A percentile compares a stretch with the other conserved stretches of the same genome.
Evolutionary conservation across 1,284 basidiomycete genomes (phyloP).

Genomic region (Boletellus sp.): DNA sequence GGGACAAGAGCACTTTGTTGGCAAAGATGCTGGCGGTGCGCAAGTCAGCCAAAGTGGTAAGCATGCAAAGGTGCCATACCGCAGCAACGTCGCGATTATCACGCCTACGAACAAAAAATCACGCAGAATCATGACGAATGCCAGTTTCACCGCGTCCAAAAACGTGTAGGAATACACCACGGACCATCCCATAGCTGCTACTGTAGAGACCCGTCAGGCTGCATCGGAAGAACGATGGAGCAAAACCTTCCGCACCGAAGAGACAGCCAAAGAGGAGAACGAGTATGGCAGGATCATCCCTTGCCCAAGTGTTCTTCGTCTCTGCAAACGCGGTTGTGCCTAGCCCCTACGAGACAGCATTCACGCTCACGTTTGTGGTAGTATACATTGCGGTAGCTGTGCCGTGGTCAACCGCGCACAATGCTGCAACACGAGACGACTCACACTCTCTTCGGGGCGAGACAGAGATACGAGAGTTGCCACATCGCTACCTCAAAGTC

Average conservation of each 20-base stretch:
- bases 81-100: constrained; percentile 72
- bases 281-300: constrained; percentile 92
- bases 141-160: constrained; percentile 56
- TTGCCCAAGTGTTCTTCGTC: constrained; percentile 97
- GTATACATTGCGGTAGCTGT: constrained; percentile 84
- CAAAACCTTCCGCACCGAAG: constrained; percentile 45
- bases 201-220: constrained; percentile 36
- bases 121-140: constrained; percentile 79
- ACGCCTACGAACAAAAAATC: constrained; percentile 82
- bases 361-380: constrained; percentile 74
- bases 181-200: constrained; percentile 79
- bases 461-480: constrained; percentile 89
- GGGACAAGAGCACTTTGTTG: constrained; percentile 67
- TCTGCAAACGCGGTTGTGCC: constrained; percentile 44
- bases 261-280: constrained; percentile 79
- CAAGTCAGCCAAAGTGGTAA: neutral
- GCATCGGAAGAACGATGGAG: neutral
- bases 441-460: constrained; percentile 88
- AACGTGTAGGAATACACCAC: constrained; percentile 72
- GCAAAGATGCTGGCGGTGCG: constrained; percentile 57
- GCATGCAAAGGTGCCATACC: constrained; percentile 42
- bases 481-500: constrained; percentile 94
- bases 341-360: neutral
- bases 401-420: constrained; percentile 12
- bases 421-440: constrained; percentile 31